Evolutionary conservation across 2,329 filamentous ascomycete species (phyloP).

Genomic region (Ophiognomonia clavigignenti-juglandacearum): DNA sequence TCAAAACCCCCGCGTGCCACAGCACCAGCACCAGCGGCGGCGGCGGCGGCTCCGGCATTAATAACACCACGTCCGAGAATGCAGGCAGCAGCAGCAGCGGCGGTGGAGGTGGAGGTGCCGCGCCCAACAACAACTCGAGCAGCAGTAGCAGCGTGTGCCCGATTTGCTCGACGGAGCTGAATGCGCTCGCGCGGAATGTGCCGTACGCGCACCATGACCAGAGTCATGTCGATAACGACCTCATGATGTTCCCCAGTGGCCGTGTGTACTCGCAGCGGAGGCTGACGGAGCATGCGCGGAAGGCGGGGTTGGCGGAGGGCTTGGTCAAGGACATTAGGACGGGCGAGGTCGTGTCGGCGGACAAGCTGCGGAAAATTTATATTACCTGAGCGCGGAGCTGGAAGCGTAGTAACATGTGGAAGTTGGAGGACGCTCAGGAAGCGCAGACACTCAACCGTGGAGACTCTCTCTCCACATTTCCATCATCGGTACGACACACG

Average conservation of each 20-base stretch:
- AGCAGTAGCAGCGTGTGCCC: slow-evolving; percentile 79
- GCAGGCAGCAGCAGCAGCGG: slow-evolving; percentile 21
- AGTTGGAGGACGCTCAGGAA: no score
- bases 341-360: slow-evolving; percentile 58
- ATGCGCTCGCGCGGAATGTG: slow-evolving; percentile 80
- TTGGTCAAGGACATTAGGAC: slow-evolving; percentile 76
- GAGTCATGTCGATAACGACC: slow-evolving; percentile 84
- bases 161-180: slow-evolving; percentile 93
- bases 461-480: no score
- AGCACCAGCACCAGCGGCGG: slow-evolving; percentile 17
- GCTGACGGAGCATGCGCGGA: slow-evolving; percentile 72
- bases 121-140: slow-evolving; percentile 51
- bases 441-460: no score
- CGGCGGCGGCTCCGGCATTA: slow-evolving; percentile 13
- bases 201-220: slow-evolving; percentile 95
- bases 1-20: slow-evolving; percentile 94
- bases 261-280: slow-evolving; percentile 75
- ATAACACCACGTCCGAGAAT: no score
- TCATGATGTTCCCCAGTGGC: slow-evolving; percentile 81
- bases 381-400: no score
- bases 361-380: slow-evolving; percentile 78
- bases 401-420: no score
- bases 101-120: slow-evolving; percentile 17
- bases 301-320: slow-evolving; percentile 63
- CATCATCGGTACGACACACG: no score